Percentiles rank a stretch among this genome's conserved stretches.
Conservation (phyloP, 225 moss, liverwort and hornwort species). For the Polytrichum formosum region DNA sequence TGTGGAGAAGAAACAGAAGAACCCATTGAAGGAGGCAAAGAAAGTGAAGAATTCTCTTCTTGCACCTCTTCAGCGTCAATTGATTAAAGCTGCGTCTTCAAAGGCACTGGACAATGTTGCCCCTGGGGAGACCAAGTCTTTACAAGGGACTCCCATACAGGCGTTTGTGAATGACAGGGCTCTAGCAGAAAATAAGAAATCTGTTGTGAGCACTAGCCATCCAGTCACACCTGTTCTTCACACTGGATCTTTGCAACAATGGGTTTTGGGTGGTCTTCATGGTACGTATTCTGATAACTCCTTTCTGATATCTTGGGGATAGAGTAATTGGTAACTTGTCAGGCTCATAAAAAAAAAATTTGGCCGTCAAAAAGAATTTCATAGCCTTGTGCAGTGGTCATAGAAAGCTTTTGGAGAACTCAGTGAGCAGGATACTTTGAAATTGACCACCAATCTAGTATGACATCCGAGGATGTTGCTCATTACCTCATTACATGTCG, state of each 20-base stretch:
- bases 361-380: background rate
- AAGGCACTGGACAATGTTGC: slow-evolving; percentile 28
- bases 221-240: slow-evolving; percentile 27
- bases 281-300: slow-evolving; percentile 30
- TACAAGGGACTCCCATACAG: slow-evolving; percentile 20
- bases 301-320: slow-evolving; percentile 5
- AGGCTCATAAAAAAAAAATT: background rate
- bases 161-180: slow-evolving; percentile 29
- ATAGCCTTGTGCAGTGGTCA: too few relatives aligned
- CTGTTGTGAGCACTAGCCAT: slow-evolving; percentile 34
- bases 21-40: slow-evolving; percentile 23
- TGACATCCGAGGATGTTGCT: background rate
- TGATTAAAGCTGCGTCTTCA: slow-evolving; percentile 21
- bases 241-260: slow-evolving; percentile 40
- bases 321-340: too few relatives aligned
- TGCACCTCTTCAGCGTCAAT: slow-evolving; percentile 18
- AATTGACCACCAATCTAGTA: background rate
- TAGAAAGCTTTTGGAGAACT: too few relatives aligned
- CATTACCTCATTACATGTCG: slow-evolving; percentile 4
- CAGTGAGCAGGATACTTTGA: background rate
- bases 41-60: slow-evolving; percentile 16
- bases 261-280: slow-evolving; percentile 56
- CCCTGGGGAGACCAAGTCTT: slow-evolving; percentile 6
- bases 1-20: slow-evolving; percentile 20
- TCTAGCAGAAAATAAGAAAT: slow-evolving; percentile 19